Conservation (phyloP, 805 yeast genomes). For the Limtongia smithiae region DNA sequence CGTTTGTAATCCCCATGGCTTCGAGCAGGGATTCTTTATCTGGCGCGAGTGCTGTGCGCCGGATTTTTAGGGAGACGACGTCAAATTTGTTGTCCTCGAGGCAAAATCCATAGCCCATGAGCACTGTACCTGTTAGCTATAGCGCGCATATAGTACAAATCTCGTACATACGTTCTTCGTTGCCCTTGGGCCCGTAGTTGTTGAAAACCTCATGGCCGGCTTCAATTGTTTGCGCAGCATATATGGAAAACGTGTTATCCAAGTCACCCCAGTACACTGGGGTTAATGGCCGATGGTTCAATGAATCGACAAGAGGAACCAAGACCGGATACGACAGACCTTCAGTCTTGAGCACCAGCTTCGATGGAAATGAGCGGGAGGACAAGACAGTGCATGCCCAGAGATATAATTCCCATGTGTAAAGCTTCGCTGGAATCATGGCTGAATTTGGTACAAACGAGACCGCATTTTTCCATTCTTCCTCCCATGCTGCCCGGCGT, state of each 20-base stretch:
- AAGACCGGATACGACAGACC: conserved; percentile 52
- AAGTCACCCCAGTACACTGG: conserved; percentile 59
- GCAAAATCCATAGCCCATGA: conserved; percentile 80
- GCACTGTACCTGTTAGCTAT: conserved; percentile 34
- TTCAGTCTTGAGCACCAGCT: conserved; percentile 44
- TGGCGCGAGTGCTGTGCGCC: not conserved
- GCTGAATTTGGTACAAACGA: conserved; percentile 13
- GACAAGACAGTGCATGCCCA: conserved; percentile 73
- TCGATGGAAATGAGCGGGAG: conserved; percentile 76
- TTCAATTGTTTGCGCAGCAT: conserved; percentile 25
- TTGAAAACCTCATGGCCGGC: conserved; percentile 58
- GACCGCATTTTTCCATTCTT: conserved; percentile 53
- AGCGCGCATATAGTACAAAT: not conserved
- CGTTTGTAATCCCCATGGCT: not conserved
- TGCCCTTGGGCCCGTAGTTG: conserved; percentile 84
- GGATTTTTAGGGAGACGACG: conserved; percentile 57
- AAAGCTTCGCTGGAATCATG: not conserved
- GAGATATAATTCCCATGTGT: conserved; percentile 42
- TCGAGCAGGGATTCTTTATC: not conserved
- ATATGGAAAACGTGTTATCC: conserved; percentile 43
- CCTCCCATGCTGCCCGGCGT: conserved; percentile 46
- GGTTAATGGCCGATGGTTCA: conserved; percentile 65
- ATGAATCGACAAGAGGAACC: conserved; percentile 70
- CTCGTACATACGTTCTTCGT: conserved; percentile 52
- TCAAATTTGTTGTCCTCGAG: conserved; percentile 51